Evolutionary conservation across 805 yeast species (phyloP), one percentile per base, ranked within the genome.

Genomic region (Blastobotrys robertii): DNA sequence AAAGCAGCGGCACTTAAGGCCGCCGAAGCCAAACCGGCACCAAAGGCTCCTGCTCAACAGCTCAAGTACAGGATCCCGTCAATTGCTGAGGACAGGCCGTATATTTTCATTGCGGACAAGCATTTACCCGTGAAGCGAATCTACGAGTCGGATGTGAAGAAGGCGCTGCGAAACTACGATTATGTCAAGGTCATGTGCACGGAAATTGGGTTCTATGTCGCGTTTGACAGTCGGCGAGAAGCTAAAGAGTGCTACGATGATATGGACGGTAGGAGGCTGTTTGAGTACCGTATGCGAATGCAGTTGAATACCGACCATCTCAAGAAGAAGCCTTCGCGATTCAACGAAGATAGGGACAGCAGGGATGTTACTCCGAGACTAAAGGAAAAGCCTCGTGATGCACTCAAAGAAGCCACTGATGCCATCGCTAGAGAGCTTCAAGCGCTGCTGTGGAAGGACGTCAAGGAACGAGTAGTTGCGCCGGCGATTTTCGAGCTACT

Each of bases 181-280:
- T 81, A 86, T 79, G 73, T 77, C 0, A 67, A 83, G 43, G 75
- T 85, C 2, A 56, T 81, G 39, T 69, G 76, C 3, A 88, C 82
- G 49, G 50, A 52, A 0, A 60, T 70, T 1, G 95, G 95, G 0
- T 80, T 81, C 51, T 85, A 73, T 52, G 67, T 85, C 32, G 78
- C 84, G 1, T 86, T 86, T 60, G 77, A 77, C 51, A 68, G 72
- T 12, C 59, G 70, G 10, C 61, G 61, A 30, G 84, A 79, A 47
- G 81, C 84, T 28, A 72, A 73, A 47, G 59, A 67, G 29, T 81
- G 85, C 50, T 81, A 72, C 52, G 66, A 69, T 25, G 63, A 67
- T 31, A 81, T 77, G 58, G 84, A 82, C 59, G 84, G 84, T 0
- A 59, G 67, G 14, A 62, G 64, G 25, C 65, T 78, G 28, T 62